These are phyloP conservation scores for Cercophora sp. DNA, from an alignment of 495 filamentous ascomycete genomes.

Conservation along the genomic window DNA sequence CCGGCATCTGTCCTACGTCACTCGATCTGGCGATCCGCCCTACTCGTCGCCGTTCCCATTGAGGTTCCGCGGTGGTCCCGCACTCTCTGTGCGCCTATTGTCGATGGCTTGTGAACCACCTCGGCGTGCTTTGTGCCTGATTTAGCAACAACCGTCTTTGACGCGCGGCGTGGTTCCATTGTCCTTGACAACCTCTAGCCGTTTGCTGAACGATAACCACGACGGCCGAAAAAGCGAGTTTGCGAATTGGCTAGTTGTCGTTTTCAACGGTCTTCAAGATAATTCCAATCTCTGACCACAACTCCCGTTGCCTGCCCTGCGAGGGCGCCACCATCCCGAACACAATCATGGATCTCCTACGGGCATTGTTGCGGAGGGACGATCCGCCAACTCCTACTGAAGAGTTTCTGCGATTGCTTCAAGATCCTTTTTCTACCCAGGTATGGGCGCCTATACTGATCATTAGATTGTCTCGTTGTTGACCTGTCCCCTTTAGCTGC, in stretches of 20 bases:
- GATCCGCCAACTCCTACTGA: slow-evolving; percentile 23
- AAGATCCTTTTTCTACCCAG: slow-evolving; percentile 46
- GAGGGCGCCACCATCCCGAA: slow-evolving; percentile 1
- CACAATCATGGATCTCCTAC: slow-evolving; percentile 15
- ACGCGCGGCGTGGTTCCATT: no score
- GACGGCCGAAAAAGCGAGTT: no score
- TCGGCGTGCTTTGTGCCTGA: not conserved
- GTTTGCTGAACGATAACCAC: not conserved
- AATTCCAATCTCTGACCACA: slow-evolving; percentile 1
- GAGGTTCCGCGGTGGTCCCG: not conserved
- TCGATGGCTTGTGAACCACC: not conserved
- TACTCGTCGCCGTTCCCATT: no score
- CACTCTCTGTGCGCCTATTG: not conserved
- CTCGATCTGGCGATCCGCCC: slow-evolving; percentile 6
- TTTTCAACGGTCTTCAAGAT: no score
- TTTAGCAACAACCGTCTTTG: not conserved
- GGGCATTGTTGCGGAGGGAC: slow-evolving; percentile 21
- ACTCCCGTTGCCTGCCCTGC: slow-evolving; percentile 10
- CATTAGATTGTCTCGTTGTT: not conserved
- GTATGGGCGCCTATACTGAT: slow-evolving; percentile 23
- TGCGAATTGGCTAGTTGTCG: no score
- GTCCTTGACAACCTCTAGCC: no score
- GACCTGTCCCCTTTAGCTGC: slow-evolving; percentile 19
- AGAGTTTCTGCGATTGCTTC: slow-evolving; percentile 40
- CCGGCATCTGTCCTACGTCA: slow-evolving; percentile 18